phyloP scores from a whole-genome alignment of 148 eudicot genomes.

The Chenopodium album region DNA sequence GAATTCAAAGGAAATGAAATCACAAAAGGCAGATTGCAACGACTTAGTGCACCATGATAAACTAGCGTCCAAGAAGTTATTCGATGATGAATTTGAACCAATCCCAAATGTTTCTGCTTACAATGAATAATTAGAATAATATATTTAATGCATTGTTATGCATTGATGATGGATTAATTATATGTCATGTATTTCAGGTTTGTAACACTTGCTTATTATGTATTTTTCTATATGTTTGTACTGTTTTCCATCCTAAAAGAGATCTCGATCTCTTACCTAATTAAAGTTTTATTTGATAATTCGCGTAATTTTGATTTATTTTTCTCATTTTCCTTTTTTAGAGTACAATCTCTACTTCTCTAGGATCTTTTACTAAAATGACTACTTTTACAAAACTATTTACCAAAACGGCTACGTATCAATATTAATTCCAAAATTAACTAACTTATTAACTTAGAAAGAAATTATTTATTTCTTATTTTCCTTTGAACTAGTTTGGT shows the following conservation, averaged over 20 bases:
- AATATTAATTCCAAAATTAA: too few species aligned
- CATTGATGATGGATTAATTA: too few species aligned
- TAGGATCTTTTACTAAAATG: neutral
- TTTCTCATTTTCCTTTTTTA: neutral
- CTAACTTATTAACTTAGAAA: too few species aligned
- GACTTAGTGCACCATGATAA: neutral
- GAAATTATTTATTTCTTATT: too few species aligned
- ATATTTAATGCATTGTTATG: too few species aligned
- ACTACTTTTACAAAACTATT: too few species aligned
- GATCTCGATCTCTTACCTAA: neutral
- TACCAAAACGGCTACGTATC: too few species aligned
- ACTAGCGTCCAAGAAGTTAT: neutral
- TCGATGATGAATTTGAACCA: constrained; percentile 11
- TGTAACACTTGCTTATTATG: neutral
- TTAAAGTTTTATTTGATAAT: neutral
- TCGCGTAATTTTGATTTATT: neutral
- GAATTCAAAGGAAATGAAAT: neutral
- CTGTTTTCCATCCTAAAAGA: neutral
- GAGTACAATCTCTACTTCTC: neutral
- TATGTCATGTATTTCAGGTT: neutral
- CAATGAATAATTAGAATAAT: neutral
- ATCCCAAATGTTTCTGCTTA: neutral
- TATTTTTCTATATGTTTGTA: neutral
- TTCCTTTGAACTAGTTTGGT: too few species aligned
- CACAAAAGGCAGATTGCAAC: neutral